Evolutionary conservation across 805 yeast genomes (phyloP).

Genomic region (Brettanomyces naardenensis): DNA sequence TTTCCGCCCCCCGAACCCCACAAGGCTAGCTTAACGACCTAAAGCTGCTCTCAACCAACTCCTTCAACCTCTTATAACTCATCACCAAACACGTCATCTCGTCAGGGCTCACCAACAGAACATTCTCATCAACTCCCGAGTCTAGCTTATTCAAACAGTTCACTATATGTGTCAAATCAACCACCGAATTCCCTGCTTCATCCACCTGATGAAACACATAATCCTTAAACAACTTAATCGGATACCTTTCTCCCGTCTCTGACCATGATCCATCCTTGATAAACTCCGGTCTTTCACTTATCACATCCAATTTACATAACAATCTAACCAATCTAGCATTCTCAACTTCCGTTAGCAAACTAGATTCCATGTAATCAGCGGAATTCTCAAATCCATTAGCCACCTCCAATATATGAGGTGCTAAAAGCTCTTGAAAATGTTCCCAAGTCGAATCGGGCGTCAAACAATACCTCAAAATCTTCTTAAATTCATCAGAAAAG

Average conservation of each 20-base stretch:
- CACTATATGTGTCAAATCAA: conserved; percentile 79
- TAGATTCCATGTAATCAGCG: conserved; percentile 53
- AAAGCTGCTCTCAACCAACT: conserved; percentile 61
- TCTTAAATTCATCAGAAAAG: conserved; percentile 39
- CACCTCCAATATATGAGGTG: conserved; percentile 36
- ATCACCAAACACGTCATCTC: conserved; percentile 81
- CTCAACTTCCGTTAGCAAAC: conserved; percentile 68
- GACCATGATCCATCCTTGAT: conserved; percentile 53
- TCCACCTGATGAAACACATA: conserved; percentile 81
- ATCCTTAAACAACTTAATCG: conserved; percentile 69
- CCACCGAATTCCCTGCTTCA: conserved; percentile 65
- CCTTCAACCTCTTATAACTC: conserved; percentile 75
- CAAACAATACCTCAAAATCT: conserved; percentile 31
- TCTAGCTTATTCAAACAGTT: conserved; percentile 80
- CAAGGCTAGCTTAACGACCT: too few relatives aligned
- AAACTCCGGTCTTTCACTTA: conserved; percentile 66
- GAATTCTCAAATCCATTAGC: conserved; percentile 43
- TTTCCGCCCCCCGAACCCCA: too few relatives aligned
- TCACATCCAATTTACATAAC: conserved; percentile 70
- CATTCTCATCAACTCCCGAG: conserved; percentile 80
- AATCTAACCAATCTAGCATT: conserved; percentile 82
- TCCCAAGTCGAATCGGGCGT: conserved; percentile 19
- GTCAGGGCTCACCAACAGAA: conserved; percentile 75
- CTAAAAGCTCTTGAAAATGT: conserved; percentile 32
- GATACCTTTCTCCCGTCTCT: conserved; percentile 68